Percentiles rank a stretch among this genome's conserved stretches.
phyloP scores from a whole-genome alignment of 352 stramenopile genomes.

The Globisporangium iwayamae region DNA sequence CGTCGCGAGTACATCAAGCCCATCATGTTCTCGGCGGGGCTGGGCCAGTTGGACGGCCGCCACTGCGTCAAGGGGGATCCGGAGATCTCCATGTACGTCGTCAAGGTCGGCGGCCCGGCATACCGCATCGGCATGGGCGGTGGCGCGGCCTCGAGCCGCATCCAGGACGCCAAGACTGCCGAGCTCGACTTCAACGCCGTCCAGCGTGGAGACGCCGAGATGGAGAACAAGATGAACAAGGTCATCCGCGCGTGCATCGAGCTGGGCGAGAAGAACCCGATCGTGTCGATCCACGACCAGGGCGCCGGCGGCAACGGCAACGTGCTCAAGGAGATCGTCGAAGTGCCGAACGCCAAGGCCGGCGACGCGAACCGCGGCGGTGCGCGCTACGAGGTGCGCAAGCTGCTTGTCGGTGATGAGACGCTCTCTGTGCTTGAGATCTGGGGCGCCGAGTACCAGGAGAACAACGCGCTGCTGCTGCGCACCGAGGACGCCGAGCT shows the following conservation, averaged over 20 bases:
- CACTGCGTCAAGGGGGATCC: slow-evolving; percentile 94
- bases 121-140: slow-evolving; percentile 99
- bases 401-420: slow-evolving; percentile 96
- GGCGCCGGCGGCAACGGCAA: slow-evolving; percentile 99
- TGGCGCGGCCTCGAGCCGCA: slow-evolving; percentile 94
- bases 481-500: slow-evolving; percentile 85
- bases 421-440: slow-evolving; percentile 99
- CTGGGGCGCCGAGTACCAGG: slow-evolving; percentile 99
- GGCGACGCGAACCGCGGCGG: slow-evolving; percentile 85
- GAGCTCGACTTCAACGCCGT: slow-evolving; percentile 99
- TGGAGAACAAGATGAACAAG: slow-evolving; percentile 99
- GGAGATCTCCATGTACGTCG: slow-evolving; percentile 95
- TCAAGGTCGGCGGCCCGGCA: slow-evolving; percentile 97
- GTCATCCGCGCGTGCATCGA: slow-evolving; percentile 98
- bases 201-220: slow-evolving; percentile 99
- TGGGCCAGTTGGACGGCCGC: slow-evolving; percentile 93
- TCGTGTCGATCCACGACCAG: slow-evolving; percentile 99
- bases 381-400: slow-evolving; percentile 94
- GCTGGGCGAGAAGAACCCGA: slow-evolving; percentile 96
- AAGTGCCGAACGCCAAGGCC: slow-evolving; percentile 79
- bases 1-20: slow-evolving; percentile 99
- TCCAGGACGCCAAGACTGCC: slow-evolving; percentile 92
- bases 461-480: slow-evolving; percentile 98
- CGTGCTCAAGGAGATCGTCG: slow-evolving; percentile 99
- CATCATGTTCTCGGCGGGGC: slow-evolving; percentile 99